Percentiles rank a stretch among this genome's conserved stretches.
These are phyloP conservation scores for Coniferiporia sulphurascens DNA, from an alignment of 1,284 basidiomycete species.

Conservation along the genomic window DNA sequence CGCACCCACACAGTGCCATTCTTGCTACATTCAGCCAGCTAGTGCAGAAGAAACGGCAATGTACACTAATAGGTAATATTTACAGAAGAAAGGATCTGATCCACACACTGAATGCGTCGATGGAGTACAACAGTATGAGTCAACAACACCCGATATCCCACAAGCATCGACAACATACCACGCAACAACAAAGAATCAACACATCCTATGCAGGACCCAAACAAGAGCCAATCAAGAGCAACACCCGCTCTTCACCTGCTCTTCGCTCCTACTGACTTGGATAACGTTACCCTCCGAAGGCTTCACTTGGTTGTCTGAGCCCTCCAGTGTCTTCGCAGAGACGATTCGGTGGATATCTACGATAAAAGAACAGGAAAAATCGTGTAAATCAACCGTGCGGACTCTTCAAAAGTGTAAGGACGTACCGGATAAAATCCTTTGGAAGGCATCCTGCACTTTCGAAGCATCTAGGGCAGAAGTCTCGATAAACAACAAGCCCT, in stretches of 20 bases:
- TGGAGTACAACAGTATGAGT: not conserved
- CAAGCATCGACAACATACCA: not conserved
- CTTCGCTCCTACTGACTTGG: slow-evolving; percentile 61
- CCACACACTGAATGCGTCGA: not conserved
- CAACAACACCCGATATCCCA: not conserved
- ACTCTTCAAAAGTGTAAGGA: slow-evolving; percentile 13
- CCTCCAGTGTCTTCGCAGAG: slow-evolving; percentile 85
- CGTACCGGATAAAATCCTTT: slow-evolving; percentile 91
- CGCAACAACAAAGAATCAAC: not conserved
- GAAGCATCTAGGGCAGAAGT: slow-evolving; percentile 99
- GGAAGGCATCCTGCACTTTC: slow-evolving; percentile 97
- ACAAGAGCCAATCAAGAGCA: slow-evolving; percentile 14
- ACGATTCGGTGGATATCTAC: slow-evolving; percentile 94
- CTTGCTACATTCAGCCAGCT: not conserved
- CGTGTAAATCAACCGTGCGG: slow-evolving; percentile 15
- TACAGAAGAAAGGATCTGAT: not conserved
- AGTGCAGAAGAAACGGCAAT: not conserved
- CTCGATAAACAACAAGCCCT: slow-evolving; percentile 94
- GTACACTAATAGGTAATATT: not conserved
- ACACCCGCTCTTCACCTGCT: slow-evolving; percentile 23
- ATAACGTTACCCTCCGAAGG: slow-evolving; percentile 71
- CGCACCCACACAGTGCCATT: not conserved
- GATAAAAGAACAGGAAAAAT: not conserved
- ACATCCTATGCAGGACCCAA: not conserved
- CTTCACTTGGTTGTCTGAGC: slow-evolving; percentile 66